phyloP scores from a whole-genome alignment of 2,329 filamentous ascomycete genomes.

The Diaporthe humulicola region DNA sequence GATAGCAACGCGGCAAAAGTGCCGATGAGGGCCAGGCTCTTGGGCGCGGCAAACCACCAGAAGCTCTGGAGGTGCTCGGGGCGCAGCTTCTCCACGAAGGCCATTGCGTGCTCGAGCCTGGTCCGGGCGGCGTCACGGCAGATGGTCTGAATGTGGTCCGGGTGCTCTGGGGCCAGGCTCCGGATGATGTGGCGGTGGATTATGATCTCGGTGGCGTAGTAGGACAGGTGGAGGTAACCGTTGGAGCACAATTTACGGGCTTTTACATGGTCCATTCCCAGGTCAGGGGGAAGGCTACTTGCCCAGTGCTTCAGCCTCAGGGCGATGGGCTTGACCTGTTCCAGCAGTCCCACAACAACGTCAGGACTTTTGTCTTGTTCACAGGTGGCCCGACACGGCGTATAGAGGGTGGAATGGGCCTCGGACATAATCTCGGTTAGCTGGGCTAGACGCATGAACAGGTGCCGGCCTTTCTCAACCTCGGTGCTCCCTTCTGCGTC shows the following conservation, averaged over 20 bases:
- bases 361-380: not conserved
- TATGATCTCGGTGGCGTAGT: not conserved
- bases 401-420: not conserved
- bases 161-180: not conserved
- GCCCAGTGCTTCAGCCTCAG: not conserved
- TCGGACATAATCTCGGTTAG: not conserved
- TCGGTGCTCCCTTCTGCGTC: not conserved
- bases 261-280: not conserved
- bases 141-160: not conserved
- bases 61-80: not conserved
- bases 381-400: not conserved
- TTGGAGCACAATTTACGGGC: not conserved
- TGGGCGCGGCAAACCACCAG: not conserved
- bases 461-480: not conserved
- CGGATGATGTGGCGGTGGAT: not conserved
- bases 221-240: not conserved
- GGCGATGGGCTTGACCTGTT: not conserved
- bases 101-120: not conserved
- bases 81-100: not conserved
- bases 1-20: not conserved
- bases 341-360: not conserved
- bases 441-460: not conserved
- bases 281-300: not conserved
- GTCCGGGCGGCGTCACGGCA: not conserved
- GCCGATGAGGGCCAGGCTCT: not conserved